A percentile compares a stretch with the other conserved stretches of the same genome.
phyloP scores from a whole-genome alignment of 768 basidiomycete species.

The Sutorius australiensis region DNA sequence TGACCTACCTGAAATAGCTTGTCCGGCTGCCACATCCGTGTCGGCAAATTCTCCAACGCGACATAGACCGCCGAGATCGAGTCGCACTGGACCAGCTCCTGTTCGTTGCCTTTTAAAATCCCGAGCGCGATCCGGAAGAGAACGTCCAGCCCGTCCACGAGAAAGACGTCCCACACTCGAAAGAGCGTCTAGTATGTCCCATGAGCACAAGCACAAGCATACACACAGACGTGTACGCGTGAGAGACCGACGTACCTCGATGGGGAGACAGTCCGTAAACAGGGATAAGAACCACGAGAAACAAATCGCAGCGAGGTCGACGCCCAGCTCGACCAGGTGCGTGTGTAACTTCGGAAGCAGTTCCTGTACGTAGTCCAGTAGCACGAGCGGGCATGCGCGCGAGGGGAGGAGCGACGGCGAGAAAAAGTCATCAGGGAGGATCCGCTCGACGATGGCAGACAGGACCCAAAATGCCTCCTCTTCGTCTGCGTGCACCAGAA shows the following conservation, averaged over 20 bases:
- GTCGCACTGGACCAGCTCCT: slow-evolving; percentile 77
- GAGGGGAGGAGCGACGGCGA: slow-evolving; percentile 90
- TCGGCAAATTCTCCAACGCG: slow-evolving; percentile 83
- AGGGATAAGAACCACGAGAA: slow-evolving; percentile 98
- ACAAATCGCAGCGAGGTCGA: slow-evolving; percentile 91
- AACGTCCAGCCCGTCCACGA: slow-evolving; percentile 89
- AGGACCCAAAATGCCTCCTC: slow-evolving; percentile 98
- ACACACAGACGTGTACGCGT: neutral
- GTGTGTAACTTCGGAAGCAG: slow-evolving; percentile 66
- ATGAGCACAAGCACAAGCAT: neutral
- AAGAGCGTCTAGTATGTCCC: slow-evolving; percentile 70
- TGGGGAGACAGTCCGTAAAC: slow-evolving; percentile 93
- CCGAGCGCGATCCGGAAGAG: slow-evolving; percentile 87
- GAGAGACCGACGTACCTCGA: slow-evolving; percentile 58
- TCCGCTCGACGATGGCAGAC: slow-evolving; percentile 79
- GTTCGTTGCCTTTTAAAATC: slow-evolving; percentile 80
- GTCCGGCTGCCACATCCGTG: slow-evolving; percentile 91
- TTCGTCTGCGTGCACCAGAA: slow-evolving; percentile 90
- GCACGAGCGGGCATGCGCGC: slow-evolving; percentile 87
- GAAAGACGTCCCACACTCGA: slow-evolving; percentile 93
- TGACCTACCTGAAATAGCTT: slow-evolving; percentile 73
- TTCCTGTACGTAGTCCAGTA: slow-evolving; percentile 84
- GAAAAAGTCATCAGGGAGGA: slow-evolving; percentile 93
- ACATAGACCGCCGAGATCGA: slow-evolving; percentile 89
- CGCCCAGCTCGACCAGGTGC: slow-evolving; percentile 75